Evolutionary conservation across 768 basidiomycete genomes (phyloP).

Genomic region (Lactifluus hygrophoroides): DNA sequence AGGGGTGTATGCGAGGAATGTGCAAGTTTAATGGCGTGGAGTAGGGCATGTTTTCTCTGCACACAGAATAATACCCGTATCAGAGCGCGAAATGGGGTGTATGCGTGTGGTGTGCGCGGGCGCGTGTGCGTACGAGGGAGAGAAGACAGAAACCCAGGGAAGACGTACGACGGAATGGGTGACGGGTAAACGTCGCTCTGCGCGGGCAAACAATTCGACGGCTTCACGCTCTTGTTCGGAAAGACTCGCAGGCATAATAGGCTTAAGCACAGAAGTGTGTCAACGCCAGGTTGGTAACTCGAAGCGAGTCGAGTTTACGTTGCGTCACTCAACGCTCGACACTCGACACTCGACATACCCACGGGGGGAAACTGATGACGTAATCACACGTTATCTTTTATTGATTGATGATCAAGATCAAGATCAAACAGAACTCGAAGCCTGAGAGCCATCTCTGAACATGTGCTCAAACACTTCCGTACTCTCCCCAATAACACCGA

Average conservation of each 20-base stretch:
- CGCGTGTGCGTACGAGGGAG: too few relatives aligned
- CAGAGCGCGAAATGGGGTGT: background rate
- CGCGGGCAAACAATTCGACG: conserved; percentile 36
- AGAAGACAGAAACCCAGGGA: background rate
- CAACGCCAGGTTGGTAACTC: background rate
- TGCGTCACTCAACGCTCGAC: too few relatives aligned
- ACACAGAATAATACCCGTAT: background rate
- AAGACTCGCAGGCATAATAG: conserved; percentile 4
- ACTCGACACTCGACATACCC: too few relatives aligned
- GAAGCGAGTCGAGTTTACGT: background rate
- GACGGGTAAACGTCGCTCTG: conserved; percentile 32
- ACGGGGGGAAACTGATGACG: background rate
- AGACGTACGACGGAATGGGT: conserved; percentile 33
- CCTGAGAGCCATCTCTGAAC: conserved; percentile 37
- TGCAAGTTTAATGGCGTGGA: conserved; percentile 45
- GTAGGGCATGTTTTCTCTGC: conserved; percentile 46
- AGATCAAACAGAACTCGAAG: background rate
- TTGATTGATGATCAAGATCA: too few relatives aligned
- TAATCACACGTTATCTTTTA: too few relatives aligned
- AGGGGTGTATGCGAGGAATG: conserved; percentile 38
- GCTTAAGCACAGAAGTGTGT: background rate
- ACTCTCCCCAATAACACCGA: conserved; percentile 84
- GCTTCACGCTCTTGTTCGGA: conserved; percentile 34
- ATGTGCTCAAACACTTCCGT: conserved; percentile 76
- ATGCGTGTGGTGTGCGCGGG: background rate